Evolutionary conservation across 495 filamentous ascomycete species (phyloP).

Genomic region (Tuber umbilicatum): DNA sequence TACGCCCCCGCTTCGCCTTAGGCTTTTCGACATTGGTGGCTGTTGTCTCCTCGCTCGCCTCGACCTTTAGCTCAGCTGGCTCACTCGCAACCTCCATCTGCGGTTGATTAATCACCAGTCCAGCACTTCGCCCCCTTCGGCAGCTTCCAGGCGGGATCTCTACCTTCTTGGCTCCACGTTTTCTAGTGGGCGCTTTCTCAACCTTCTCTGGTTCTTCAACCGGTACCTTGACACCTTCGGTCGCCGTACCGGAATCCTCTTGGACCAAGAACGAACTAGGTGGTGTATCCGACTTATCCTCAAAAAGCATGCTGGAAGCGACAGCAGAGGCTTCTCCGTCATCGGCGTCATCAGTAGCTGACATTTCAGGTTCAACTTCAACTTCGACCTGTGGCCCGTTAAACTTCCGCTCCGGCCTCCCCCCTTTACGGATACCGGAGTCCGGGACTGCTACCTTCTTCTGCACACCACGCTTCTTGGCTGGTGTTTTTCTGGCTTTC

Average conservation of each 20-base stretch:
- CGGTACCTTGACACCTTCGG: background rate
- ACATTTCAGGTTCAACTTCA: background rate
- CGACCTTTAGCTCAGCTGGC: background rate
- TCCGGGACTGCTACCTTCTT: background rate
- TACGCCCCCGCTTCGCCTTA: conserved; percentile 1
- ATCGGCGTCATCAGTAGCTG: background rate
- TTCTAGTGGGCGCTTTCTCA: background rate
- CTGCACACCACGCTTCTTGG: background rate
- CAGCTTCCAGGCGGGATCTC: background rate
- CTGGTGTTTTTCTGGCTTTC: background rate
- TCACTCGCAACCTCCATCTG: background rate
- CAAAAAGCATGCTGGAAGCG: background rate
- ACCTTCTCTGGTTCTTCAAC: background rate
- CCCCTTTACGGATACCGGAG: background rate
- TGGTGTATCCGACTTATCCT: background rate
- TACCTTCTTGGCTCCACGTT: conserved; percentile 3
- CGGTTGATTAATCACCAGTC: background rate
- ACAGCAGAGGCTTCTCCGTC: background rate
- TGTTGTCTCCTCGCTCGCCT: background rate
- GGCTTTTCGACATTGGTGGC: background rate
- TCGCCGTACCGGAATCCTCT: background rate
- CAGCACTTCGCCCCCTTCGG: background rate
- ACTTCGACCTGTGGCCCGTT: background rate
- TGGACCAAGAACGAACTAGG: background rate
- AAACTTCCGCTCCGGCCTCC: background rate